Evolutionary conservation across 2,329 filamentous ascomycete genomes (phyloP), one percentile per base, ranked within the genome.

Genomic region (Cercospora sojina): DNA sequence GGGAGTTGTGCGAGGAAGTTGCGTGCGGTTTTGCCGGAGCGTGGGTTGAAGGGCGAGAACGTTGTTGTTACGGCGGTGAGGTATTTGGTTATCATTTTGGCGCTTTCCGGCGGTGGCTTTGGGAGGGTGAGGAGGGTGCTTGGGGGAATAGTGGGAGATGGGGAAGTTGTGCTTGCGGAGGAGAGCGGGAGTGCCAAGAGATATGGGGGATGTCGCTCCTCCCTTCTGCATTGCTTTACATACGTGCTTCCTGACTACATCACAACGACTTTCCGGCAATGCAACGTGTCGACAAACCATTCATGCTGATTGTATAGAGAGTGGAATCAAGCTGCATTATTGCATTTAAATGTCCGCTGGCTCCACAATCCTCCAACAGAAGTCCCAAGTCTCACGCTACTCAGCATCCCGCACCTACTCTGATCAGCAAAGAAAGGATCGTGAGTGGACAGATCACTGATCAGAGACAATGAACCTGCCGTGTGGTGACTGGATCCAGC

Each of bases 41-140:
- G 85, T 25, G 86, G 81, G 29, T 88, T 90, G 86, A 98, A 98
- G 43, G 95, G 94, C 81, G 96, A 97, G 88, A 98, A 97, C 78
- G 88, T 88, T 71, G 92, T 90, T 75, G 86, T 88, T 74, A 98
- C 88, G 78, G 92, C 88, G 78, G 93, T 94, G 79, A 96, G 87
- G 83, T 92, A 95, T 77, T 89, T 88, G 67, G 91, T 94, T 68
- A 95, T 91, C 92, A 95, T 95, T 41, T 38, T 67, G 59, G 59
- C 41, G 8, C n/a, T 47, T 47, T 23, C 9, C 8, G n/a, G 10
- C 41, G 41, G 41, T 47, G n/a, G 7, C 41, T 47, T 20, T 18
- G 20, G 4, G 5, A 2, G 10, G 10, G 18, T 20, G 41, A 23
- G 43, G 18, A 12, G 43, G 3, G 18, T 9, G n/a, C 3, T 58